A percentile compares a stretch with the other conserved stretches of the same genome.
These are phyloP conservation scores for Somion occarium DNA, from an alignment of 1,284 basidiomycete genomes.

Conservation along the genomic window DNA sequence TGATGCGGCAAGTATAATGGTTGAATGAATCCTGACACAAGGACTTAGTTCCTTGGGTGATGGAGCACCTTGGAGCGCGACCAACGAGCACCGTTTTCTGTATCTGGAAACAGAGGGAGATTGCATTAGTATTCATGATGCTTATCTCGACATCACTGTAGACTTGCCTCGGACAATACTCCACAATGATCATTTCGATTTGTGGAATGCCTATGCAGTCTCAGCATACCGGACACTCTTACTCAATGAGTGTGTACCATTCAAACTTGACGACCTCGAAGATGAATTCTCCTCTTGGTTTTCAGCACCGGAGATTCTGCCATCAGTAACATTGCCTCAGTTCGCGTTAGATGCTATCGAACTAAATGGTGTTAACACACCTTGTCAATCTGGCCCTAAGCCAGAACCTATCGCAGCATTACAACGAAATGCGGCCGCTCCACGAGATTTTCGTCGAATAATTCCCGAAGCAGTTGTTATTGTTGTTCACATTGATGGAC, in stretches of 20 bases:
- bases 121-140: neutral
- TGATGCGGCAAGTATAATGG: neutral
- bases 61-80: neutral
- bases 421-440: neutral
- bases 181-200: neutral
- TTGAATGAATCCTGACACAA: neutral
- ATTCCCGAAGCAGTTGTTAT: constrained; percentile 30
- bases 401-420: neutral
- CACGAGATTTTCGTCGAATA: constrained; percentile 3
- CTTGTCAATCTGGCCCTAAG: neutral
- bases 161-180: neutral
- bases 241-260: neutral
- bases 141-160: neutral
- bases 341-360: no score
- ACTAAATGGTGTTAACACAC: neutral
- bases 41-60: neutral
- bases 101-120: neutral
- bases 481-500: constrained; percentile 27
- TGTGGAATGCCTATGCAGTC: neutral
- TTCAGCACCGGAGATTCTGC: no score
- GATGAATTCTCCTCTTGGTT: neutral
- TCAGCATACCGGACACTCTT: neutral
- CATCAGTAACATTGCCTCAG: neutral
- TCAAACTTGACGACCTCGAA: neutral
- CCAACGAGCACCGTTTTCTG: neutral